Evolutionary conservation across 179 eudicot genomes (phyloP), one percentile per base, ranked within the genome.

Genomic region (Heliamphora pulchella): DNA sequence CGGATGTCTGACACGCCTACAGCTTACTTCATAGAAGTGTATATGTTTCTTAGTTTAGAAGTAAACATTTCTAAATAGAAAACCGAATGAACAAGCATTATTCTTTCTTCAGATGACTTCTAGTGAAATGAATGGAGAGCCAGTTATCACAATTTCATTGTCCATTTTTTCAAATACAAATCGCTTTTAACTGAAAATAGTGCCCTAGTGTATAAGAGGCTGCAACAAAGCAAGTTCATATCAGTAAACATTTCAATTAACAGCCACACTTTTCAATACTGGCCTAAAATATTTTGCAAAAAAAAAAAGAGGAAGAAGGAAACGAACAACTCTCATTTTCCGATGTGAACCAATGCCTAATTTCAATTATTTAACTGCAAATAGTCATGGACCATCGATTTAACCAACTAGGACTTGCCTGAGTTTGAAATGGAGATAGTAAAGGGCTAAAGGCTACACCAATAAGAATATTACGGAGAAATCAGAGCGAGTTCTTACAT

Each of bases 401-500:
- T 31, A 67, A 67, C 71, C 7, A 5, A 67, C 2, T 11, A 39
- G 11, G 6, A 46, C 46, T 66, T 1, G 4, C 70, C 3, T 65
- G 15, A 66, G 68, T 64, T 8, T 7, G 9, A 6, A 66, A 11
- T 66, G 22, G 44, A 3, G n/a, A 66, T 31, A 39, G 3, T 17
- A 39, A 10, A 67, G 48, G 71, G 8, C 43, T 17, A 39, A 10
- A 67, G 48, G 71, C n/a, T 67, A 11, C 48, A 13, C 18, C 48
- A 59, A 59, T 44, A 8, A n/a, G 43, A 76, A 4, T 8, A 3
- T 44, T 59, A 8, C 0, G 67, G 7, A 8, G n/a, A 41, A 3
- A 79, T 54, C 74, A 43, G 55, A 46, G 15, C 4, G 71, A 74
- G 71, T 46, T 81, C 85, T 84, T 84, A 89, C 91, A 82, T 86